Conservation (phyloP, 805 yeast species). For the Metschnikowia similis region DNA sequence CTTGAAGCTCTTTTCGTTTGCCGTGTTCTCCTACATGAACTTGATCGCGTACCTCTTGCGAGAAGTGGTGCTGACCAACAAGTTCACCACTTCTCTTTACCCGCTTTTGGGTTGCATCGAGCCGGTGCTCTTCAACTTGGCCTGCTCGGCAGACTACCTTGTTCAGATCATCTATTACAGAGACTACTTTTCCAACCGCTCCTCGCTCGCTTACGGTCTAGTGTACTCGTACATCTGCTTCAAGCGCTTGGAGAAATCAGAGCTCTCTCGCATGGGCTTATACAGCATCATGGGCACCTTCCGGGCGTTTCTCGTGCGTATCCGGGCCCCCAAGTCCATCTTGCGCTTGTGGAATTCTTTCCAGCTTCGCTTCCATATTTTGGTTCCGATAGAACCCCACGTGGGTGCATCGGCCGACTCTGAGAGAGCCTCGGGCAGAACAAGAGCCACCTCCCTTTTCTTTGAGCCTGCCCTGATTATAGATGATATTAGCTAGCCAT, state of each 20-base stretch:
- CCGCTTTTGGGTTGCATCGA: conserved; percentile 14
- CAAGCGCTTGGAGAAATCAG: conserved; percentile 14
- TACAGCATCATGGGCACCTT: conserved; percentile 11
- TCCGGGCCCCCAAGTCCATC: conserved; percentile 6
- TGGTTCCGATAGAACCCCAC: conserved; percentile 11
- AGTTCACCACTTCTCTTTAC: conserved; percentile 12
- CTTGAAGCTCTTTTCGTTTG: conserved; percentile 24
- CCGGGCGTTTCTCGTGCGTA: conserved; percentile 3
- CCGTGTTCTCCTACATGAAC: conserved; percentile 28
- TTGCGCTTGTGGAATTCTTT: conserved; percentile 5
- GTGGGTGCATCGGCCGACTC: conserved; percentile 5
- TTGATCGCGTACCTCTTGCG: conserved; percentile 17
- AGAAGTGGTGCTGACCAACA: conserved; percentile 10
- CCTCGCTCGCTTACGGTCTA: conserved; percentile 11
- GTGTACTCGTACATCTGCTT: conserved; percentile 14
- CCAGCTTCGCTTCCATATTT: conserved; percentile 7
- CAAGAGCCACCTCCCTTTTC: conserved; percentile 13
- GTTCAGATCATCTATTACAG: conserved; percentile 11
- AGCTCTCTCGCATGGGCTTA: conserved; percentile 11
- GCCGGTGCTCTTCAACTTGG: conserved; percentile 13
- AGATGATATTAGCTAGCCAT: conserved; percentile 11
- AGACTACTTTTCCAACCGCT: conserved; percentile 8
- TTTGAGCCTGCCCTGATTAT: conserved; percentile 15
- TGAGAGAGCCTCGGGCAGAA: conserved; percentile 8
- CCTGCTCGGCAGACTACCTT: conserved; percentile 12